Base-by-base conservation (phyloP, 2,329 filamentous ascomycete species). In the Aspergillus aculeatus region DNA sequence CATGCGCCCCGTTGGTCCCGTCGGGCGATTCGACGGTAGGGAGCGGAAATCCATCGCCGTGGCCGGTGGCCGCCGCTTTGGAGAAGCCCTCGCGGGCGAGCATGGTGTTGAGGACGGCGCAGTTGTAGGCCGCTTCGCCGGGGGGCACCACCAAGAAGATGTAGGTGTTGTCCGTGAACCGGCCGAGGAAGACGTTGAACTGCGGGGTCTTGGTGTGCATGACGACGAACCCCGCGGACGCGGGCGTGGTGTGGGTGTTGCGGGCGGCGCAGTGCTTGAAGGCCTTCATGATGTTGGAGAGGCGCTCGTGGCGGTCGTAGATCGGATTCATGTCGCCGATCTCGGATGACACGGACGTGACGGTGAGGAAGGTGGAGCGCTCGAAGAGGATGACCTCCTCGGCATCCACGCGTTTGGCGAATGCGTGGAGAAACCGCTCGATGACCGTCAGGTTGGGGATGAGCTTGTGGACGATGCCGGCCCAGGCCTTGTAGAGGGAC, bases 81-180 rank as follows among this genome's bases (percentile, higher is more conserved):
- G 82, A 81, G 73, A 98, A 97, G 65, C 91, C 89, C 67, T 90
- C 87, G 50, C 92, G 84, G 0, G 92, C 93, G 60, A 96, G 89
- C 76, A 91, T 88, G 65, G 94, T 95, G 73, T 97, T 97, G 65
- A 96, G 82, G 75, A 95, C 87, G 12, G 93, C 93, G 56, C 90
- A 87, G 69, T 98, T 97, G 80, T 96, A 96, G 5, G 91, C 85
- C 21, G 91, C 91, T 76, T 98, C 94, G 24, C 93, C 93, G 0
- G 94, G 92, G 0, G 95, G 93, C 65, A 97, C 86, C 38, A 96
- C 89, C 9, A 96, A 91, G 71, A 96, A 91, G 61, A 99, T 88
- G 71, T 98, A 98, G 2, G 95, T 99, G 77, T 99, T 99, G 56
- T 95, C 96, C 2, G 95, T 99, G 67, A 99, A 92, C 67, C 96